Evolutionary conservation across 495 filamentous ascomycete species (phyloP).

Genomic region (Hypoxylon cercidicola): DNA sequence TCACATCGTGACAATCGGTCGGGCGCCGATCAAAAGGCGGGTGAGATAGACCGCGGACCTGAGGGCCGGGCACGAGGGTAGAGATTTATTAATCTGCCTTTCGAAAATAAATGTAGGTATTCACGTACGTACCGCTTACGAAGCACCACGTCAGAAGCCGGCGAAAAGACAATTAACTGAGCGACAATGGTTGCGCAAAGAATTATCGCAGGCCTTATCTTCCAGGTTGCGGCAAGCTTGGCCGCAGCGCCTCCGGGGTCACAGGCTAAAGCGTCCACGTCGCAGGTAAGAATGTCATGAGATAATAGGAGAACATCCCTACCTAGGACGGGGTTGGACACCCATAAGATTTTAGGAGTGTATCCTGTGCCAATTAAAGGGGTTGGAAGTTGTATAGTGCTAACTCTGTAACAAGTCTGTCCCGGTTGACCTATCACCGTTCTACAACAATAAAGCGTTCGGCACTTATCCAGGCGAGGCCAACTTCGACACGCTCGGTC

Average conservation of each 20-base stretch:
- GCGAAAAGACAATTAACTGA: background rate
- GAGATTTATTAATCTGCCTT: background rate
- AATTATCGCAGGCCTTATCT: slow-evolving; percentile 17
- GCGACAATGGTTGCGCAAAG: slow-evolving; percentile 20
- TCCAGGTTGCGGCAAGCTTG: slow-evolving; percentile 6
- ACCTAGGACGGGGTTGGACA: too few relatives aligned
- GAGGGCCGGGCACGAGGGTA: slow-evolving; percentile 21
- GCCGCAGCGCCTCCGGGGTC: slow-evolving; percentile 1
- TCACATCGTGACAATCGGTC: slow-evolving; percentile 20
- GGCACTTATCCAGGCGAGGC: slow-evolving; percentile 55
- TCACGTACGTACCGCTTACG: slow-evolving; percentile 5
- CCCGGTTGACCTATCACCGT: slow-evolving; percentile 47
- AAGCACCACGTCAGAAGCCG: slow-evolving; percentile 24
- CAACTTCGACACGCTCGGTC: slow-evolving; percentile 53
- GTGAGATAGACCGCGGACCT: slow-evolving; percentile 25
- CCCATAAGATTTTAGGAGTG: background rate
- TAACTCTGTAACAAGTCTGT: slow-evolving; percentile 35
- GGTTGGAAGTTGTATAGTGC: background rate
- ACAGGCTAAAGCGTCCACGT: background rate
- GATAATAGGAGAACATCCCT: background rate
- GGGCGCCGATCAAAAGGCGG: slow-evolving; percentile 31
- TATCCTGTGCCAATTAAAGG: background rate
- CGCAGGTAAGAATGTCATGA: slow-evolving; percentile 22
- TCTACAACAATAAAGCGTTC: slow-evolving; percentile 59
- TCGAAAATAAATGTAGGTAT: background rate